Base-by-base conservation (phyloP, 2,329 filamentous ascomycete genomes). In the Fusarium bulbicola region DNA sequence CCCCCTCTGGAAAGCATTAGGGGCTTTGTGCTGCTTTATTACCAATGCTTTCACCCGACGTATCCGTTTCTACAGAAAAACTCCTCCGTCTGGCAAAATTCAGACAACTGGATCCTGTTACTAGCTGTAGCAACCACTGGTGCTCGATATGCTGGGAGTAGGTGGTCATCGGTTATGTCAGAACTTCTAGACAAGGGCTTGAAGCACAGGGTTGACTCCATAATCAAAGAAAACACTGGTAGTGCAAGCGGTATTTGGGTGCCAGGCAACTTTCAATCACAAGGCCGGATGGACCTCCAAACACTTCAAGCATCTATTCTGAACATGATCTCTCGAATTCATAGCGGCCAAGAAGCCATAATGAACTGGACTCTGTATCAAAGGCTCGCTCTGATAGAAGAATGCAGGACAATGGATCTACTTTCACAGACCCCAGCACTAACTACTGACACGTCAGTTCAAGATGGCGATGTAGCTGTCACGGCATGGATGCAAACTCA, bases 41-140 rank as follows among this genome's bases (percentile, higher is more conserved):
- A 70, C 53, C 54, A 66, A 21, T 59, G 46, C 15, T 74, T 74
- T 14, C 72, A 74, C 32, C 64, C 59, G 7, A 50, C 52, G 21
- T 74, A 74, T 47, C 72, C 72, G 8, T 72, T 74, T 61, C 9
- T 74, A 6, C 72, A 47, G 20, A 36, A 61, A 30, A 53, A 30
- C 13, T n/a, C 63, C 42, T 56, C 57, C 12, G 15, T 50, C 28
- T 68, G 63, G 66, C 42, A 42, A 34, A 26, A 42, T 32, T 15
- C 30, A 12, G 43, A 26, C 4, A 47, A 40, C 14, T 68, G 64
- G 64, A 32, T 67, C 15, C 40, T 67, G 4, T 39, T 67, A 20
- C 24, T 67, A 9, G 64, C 64, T 39, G 54, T 67, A 37, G 66
- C 64, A 32, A 24, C 40, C 32, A 53, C 59, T 16, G 64, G 64